Conservation (phyloP, 768 basidiomycete genomes). For the Boletellus ananiceps region DNA sequence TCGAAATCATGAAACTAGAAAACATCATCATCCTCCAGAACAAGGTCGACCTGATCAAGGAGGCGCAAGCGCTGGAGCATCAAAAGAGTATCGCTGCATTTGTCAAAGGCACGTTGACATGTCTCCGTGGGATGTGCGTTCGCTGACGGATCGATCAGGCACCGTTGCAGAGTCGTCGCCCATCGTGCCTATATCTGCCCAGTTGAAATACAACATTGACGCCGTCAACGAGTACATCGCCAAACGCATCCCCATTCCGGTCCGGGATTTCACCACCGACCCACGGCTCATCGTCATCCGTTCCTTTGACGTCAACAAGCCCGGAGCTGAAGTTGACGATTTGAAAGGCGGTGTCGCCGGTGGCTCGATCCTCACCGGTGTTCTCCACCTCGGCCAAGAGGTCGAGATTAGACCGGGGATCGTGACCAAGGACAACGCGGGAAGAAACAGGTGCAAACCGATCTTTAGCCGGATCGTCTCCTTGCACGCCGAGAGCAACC, state of each 20-base stretch:
- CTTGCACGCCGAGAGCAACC: slow-evolving; percentile 91
- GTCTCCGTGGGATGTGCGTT: neutral
- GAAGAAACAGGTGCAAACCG: slow-evolving; percentile 87
- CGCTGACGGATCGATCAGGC: slow-evolving; percentile 42
- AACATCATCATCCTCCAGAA: slow-evolving; percentile 98
- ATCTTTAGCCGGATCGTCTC: slow-evolving; percentile 91
- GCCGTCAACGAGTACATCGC: slow-evolving; percentile 99
- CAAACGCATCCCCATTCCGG: slow-evolving; percentile 91
- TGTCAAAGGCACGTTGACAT: slow-evolving; percentile 68
- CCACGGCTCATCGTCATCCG: slow-evolving; percentile 97
- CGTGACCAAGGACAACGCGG: slow-evolving; percentile 90
- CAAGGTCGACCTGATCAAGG: slow-evolving; percentile 98
- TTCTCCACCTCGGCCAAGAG: slow-evolving; percentile 84
- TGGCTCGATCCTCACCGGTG: slow-evolving; percentile 91
- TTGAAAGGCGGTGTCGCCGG: slow-evolving; percentile 98
- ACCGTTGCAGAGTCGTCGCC: slow-evolving; percentile 97
- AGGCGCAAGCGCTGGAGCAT: slow-evolving; percentile 90
- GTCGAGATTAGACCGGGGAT: slow-evolving; percentile 97
- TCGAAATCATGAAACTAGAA: slow-evolving; percentile 98
- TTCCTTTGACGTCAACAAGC: slow-evolving; percentile 99
- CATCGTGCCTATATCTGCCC: slow-evolving; percentile 98
- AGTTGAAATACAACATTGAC: slow-evolving; percentile 98
- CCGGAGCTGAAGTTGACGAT: slow-evolving; percentile 94
- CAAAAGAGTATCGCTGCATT: slow-evolving; percentile 94
- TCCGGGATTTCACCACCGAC: slow-evolving; percentile 87